Base-by-base conservation (phyloP, 176 grass and related monocot genomes). In the Avena atlantica region DNA sequence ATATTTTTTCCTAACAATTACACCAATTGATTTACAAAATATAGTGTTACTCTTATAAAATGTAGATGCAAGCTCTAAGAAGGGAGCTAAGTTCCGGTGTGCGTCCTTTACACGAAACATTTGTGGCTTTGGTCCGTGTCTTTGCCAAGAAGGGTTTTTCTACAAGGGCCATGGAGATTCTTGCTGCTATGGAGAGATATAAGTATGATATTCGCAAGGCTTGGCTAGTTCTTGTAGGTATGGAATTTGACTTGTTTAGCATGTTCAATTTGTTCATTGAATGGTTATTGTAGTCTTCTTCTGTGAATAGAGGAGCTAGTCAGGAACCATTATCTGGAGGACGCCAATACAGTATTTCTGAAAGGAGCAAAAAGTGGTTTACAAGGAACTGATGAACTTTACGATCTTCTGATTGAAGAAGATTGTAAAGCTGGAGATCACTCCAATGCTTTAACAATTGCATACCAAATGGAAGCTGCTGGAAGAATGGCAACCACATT, bases 401-500 rank as follows among this genome's bases (percentile, higher is more conserved):
- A 94, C 1, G 96, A 98, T 93, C 82, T 92, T 83, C 65, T 98
- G 66, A 98, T 96, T 81, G 92, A 91, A 92, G 92, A 98, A 89
- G 96, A 98, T 79, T 98, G 96, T 87, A 98, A 96, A 94, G 92
- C 90, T 42, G 93, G 93, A 58, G 96, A 95, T 76, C 96, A 98
- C 82, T 93, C 96, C 58, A 96, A 98, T 80, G 96, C 96, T 85
- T 89, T 98, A 74, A 95, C 93, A 79, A 87, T 96, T 88, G 93
- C 96, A 40, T 98, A 98, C 94, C 88, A 98, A 93, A 98, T 98
- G 96, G 96, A 98, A 85, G 92, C 90, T 85, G 87, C 79, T 87
- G 96, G 96, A 92, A 95, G 93, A 94, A 98, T 95, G 96, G 96
- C 96, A 3, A 95, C 96, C 72, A 98, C 96, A 81, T 98, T 92